Conservation (phyloP, 2,329 filamentous ascomycete genomes). For the Stemphylium lycopersici region DNA sequence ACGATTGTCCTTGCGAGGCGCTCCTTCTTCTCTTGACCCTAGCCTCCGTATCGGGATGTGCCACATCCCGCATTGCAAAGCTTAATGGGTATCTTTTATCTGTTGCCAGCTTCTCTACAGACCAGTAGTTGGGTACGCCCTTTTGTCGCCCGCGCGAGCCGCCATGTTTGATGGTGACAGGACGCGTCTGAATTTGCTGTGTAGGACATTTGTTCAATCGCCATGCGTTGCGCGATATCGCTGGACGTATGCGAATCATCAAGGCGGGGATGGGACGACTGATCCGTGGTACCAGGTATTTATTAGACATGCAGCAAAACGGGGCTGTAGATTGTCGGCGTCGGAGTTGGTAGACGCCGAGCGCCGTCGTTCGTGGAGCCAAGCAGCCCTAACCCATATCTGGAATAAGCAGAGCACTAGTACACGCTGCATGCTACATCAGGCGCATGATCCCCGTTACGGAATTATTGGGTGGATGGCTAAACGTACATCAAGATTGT, state of each 20-base stretch:
- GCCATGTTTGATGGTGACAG: slow-evolving; percentile 3
- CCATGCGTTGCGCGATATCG: slow-evolving; percentile 12
- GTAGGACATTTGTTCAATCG: background rate
- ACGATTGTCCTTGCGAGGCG: background rate
- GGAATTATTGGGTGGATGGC: too few species aligned
- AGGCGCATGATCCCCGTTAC: too few species aligned
- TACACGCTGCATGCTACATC: too few species aligned
- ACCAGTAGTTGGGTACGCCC: slow-evolving; percentile 12
- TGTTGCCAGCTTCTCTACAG: slow-evolving; percentile 19
- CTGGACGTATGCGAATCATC: slow-evolving; percentile 28
- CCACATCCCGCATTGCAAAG: slow-evolving; percentile 9
- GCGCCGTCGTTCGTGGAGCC: too few species aligned
- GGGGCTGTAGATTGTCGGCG: too few species aligned
- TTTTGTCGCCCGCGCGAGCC: slow-evolving; percentile 2
- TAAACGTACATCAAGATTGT: too few species aligned
- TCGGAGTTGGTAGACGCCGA: too few species aligned
- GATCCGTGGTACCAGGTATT: background rate
- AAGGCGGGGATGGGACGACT: slow-evolving; percentile 6
- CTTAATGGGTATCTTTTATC: slow-evolving; percentile 24
- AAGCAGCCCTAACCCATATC: too few species aligned
- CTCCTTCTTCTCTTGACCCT: slow-evolving; percentile 5
- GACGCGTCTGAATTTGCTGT: slow-evolving; percentile 9
- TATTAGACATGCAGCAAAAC: too few species aligned
- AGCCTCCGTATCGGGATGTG: slow-evolving; percentile 14
- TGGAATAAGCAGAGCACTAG: too few species aligned